Base-by-base conservation (phyloP, 495 filamentous ascomycete species). In the Penicillium desertorum region DNA sequence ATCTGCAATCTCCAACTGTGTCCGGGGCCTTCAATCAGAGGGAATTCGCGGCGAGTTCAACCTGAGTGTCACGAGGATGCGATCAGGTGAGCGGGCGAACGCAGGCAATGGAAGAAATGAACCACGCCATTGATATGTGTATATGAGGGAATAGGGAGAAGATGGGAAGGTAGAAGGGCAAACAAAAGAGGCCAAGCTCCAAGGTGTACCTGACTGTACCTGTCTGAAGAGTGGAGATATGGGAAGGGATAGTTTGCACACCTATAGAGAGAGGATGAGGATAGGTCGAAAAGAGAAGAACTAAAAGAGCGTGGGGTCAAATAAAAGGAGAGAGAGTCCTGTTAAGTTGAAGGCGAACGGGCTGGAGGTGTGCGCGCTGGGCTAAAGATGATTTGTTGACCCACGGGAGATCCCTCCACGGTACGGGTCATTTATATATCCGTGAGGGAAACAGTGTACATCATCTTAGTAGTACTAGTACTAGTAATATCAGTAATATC, bases 381-480 rank as follows among this genome's bases (percentile, higher is more conserved):
- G 14, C 46, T 25, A 23, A 48, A 47, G 61, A 20, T 69, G 66
- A 69, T 69, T 69, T 66, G 66, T 64, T 61, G 66, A 67, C 60
- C 66, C 63, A 47, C 51, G 60, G 53, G 53, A 45, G 0, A 1
- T 4, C 10, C 29, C 50, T 44, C 51, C 37, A 41, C 39, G 51
- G 51, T 44, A 29, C 37, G 17, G 42, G 46, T 37, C 19, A 37
- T 50, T 25, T 32, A 48, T 29, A 46, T 29, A 6, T 46, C 44
- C 44, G 44, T 8, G 10, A 44, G 4, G 41, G 29, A 10, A 30
- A 2, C 29, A 2, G 9, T 30, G 29, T 10, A 34, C 11, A 34
- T 34, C 30, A 34, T 29, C 5, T 2, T 23, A 23, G 22, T 23
- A 2, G 2, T 22, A 22, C 22, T 23, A 25, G 5, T 25, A 25